Percentiles rank a stretch among this genome's conserved stretches.
phyloP scores from a whole-genome alignment of 305 asterid species.

The Fraxinus latifolia region DNA sequence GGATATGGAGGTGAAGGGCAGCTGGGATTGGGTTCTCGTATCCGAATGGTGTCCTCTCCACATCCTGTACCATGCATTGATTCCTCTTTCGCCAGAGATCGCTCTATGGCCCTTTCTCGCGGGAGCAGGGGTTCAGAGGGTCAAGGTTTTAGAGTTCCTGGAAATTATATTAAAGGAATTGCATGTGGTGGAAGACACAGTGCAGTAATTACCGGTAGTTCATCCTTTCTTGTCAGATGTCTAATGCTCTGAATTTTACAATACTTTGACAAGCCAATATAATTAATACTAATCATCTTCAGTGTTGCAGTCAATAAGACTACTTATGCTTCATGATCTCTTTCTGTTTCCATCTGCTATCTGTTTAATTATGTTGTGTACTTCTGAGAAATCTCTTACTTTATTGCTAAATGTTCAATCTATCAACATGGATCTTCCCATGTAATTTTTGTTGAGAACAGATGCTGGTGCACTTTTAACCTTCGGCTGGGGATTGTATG shows the following conservation, averaged over 20 bases:
- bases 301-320: not conserved
- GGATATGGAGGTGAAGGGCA: slow-evolving; percentile 99
- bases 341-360: not conserved
- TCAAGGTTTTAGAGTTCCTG: slow-evolving; percentile 68
- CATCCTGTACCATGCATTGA: slow-evolving; percentile 89
- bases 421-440: slow-evolving; percentile 13
- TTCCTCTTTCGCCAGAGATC: slow-evolving; percentile 55
- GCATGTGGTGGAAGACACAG: slow-evolving; percentile 99
- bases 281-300: not conserved
- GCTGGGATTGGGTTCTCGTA: slow-evolving; percentile 87
- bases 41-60: slow-evolving; percentile 95
- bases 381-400: not conserved
- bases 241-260: not conserved
- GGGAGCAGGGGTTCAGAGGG: slow-evolving; percentile 58
- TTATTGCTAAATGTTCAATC: not conserved
- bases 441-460: slow-evolving; percentile 35
- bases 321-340: not conserved
- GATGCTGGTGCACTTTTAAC: slow-evolving; percentile 90
- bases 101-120: slow-evolving; percentile 47
- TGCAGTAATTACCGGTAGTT: slow-evolving; percentile 76
- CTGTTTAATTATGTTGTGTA: not conserved
- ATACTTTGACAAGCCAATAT: not conserved
- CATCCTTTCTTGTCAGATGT: not conserved
- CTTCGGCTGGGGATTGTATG: slow-evolving; percentile 98
- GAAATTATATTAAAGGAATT: slow-evolving; percentile 72